Conservation (phyloP, 768 basidiomycete genomes). For the Suillus fuscotomentosus region DNA sequence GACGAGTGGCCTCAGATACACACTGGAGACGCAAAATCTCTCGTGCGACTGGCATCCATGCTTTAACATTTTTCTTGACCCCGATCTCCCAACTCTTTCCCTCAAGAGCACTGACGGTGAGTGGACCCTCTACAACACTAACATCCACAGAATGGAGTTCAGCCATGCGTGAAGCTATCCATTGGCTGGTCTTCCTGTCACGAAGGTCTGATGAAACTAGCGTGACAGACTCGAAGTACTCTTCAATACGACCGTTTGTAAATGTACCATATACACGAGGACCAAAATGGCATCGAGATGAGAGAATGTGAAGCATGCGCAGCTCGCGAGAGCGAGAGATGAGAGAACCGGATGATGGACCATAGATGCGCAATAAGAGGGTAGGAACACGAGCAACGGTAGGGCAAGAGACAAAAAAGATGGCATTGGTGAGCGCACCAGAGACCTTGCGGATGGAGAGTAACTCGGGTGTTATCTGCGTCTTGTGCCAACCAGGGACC, state of each 20-base stretch:
- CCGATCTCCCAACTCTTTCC: constrained; percentile 55
- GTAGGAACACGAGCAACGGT: constrained; percentile 50
- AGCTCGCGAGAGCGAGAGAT: constrained; percentile 89
- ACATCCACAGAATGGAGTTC: constrained; percentile 94
- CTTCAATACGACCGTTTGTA: constrained; percentile 91
- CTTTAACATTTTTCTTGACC: constrained; percentile 61
- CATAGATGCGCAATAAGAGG: constrained; percentile 89
- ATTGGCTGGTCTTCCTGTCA: constrained; percentile 70
- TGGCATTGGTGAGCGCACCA: constrained; percentile 92
- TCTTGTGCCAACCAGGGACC: constrained; percentile 57
- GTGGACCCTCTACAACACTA: constrained; percentile 53
- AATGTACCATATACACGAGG: constrained; percentile 95
- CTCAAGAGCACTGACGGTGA: constrained; percentile 36
- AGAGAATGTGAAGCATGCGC: constrained; percentile 84
- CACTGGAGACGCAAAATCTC: constrained; percentile 68
- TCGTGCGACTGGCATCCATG: constrained; percentile 72
- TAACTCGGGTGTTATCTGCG: constrained; percentile 42
- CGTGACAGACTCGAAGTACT: constrained; percentile 89
- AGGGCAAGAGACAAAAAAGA: constrained; percentile 91
- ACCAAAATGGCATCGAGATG: constrained; percentile 84
- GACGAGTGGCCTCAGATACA: constrained; percentile 43
- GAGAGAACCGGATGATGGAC: constrained; percentile 79
- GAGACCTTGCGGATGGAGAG: constrained; percentile 79
- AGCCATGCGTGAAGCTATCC: constrained; percentile 94
- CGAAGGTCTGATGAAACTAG: constrained; percentile 78